A percentile compares a stretch with the other conserved stretches of the same genome.
Conservation (phyloP, 805 yeast species). For the Candida lessepsii region DNA sequence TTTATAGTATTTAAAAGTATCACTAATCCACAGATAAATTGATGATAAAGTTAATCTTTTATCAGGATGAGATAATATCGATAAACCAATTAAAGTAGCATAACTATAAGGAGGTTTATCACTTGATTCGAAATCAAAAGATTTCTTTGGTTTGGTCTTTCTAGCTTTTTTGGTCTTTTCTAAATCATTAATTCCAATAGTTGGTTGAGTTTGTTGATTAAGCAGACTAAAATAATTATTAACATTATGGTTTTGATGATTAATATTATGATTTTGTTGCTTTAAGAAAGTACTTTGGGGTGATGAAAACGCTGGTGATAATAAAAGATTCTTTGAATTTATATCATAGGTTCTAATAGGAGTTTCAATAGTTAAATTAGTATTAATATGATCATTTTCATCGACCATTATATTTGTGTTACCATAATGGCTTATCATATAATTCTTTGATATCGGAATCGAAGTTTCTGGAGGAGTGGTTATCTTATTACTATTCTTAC, state of each 20-base stretch:
- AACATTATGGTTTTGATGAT: background rate
- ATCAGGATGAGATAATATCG: slow-evolving; percentile 75
- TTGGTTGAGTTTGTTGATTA: slow-evolving; percentile 1
- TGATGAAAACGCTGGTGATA: slow-evolving; percentile 48
- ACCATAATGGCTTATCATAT: slow-evolving; percentile 4
- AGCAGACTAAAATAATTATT: background rate
- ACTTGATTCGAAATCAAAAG: slow-evolving; percentile 49
- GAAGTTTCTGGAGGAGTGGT: slow-evolving; percentile 35
- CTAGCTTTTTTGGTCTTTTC: slow-evolving; percentile 14
- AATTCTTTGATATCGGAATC: slow-evolving; percentile 3
- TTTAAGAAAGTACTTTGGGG: slow-evolving; percentile 34
- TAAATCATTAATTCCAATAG: slow-evolving; percentile 6
- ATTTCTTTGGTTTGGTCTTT: slow-evolving; percentile 31
- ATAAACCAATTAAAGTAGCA: slow-evolving; percentile 91
- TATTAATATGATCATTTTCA: slow-evolving; percentile 9
- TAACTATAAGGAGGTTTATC: slow-evolving; percentile 91
- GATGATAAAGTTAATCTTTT: slow-evolving; percentile 50
- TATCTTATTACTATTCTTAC: slow-evolving; percentile 21
- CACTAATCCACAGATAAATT: slow-evolving; percentile 89
- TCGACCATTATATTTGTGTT: background rate
- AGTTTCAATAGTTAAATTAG: slow-evolving; percentile 11
- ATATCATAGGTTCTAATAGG: slow-evolving; percentile 13
- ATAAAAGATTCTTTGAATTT: slow-evolving; percentile 19
- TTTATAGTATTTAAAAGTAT: slow-evolving; percentile 78
- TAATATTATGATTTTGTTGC: background rate